Conservation (phyloP, 2,329 filamentous ascomycete species). For the Arthroderma uncinatum region DNA sequence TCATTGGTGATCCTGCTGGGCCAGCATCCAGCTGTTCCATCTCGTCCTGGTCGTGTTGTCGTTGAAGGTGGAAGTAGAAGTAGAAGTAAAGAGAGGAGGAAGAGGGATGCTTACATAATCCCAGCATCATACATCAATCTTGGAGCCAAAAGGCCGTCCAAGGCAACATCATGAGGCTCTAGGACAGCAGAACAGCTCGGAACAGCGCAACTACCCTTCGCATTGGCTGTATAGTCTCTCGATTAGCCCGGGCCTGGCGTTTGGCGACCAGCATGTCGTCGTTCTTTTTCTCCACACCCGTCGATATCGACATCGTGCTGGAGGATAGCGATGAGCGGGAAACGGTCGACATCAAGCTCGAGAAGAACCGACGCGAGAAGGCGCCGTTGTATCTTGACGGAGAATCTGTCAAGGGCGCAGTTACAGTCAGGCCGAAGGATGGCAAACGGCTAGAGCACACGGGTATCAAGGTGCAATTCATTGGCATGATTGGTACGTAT, state of each 20-base stretch:
- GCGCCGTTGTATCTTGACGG: constrained; percentile 95
- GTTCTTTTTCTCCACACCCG: constrained; percentile 95
- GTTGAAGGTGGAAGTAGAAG: constrained; percentile 2
- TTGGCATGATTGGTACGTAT: constrained; percentile 77
- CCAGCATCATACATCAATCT: neutral
- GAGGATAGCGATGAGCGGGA: constrained; percentile 88
- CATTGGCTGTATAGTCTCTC: neutral
- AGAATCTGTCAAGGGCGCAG: constrained; percentile 91
- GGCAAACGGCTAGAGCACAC: constrained; percentile 96
- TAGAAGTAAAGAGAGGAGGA: neutral
- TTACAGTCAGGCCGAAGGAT: constrained; percentile 93
- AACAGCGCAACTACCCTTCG: neutral
- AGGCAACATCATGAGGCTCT: constrained; percentile 1
- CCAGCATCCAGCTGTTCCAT: neutral
- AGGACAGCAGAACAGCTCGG: neutral
- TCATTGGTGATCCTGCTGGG: neutral
- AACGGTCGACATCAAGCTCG: constrained; percentile 94
- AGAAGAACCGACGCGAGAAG: constrained; percentile 96
- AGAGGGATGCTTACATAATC: neutral
- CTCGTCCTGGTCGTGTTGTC: neutral
- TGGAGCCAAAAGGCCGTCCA: neutral
- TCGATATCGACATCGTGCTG: constrained; percentile 97
- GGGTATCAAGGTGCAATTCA: constrained; percentile 99
- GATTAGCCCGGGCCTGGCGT: neutral
- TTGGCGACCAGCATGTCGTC: constrained; percentile 61